Conservation (phyloP, 2,329 filamentous ascomycete species). For the Xylariaceae sp. region DNA sequence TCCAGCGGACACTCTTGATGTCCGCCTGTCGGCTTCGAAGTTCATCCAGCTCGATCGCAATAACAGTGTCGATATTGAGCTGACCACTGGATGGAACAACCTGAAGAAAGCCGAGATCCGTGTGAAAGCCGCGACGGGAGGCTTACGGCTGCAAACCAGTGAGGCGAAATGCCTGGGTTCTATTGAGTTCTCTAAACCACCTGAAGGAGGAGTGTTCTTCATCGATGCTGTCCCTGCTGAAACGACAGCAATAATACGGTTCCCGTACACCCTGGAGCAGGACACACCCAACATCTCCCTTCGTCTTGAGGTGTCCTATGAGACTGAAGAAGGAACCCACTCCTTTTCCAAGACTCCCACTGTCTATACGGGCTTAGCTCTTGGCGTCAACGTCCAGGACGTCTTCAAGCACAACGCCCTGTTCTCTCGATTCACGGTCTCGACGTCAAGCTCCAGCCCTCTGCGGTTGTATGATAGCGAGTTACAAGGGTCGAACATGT, state of each 20-base stretch:
- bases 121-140: constrained; percentile 60
- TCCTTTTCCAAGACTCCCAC: constrained; percentile 57
- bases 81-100: constrained; percentile 71
- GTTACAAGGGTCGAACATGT: constrained; percentile 65
- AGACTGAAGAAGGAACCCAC: constrained; percentile 61
- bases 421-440: constrained; percentile 87
- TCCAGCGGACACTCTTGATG: constrained; percentile 60
- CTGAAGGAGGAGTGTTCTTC: constrained; percentile 49
- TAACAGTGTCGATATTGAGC: constrained; percentile 68
- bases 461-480: constrained; percentile 67
- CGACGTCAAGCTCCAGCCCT: constrained; percentile 70
- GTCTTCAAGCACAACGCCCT: constrained; percentile 79
- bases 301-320: constrained; percentile 70
- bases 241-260: constrained; percentile 51
- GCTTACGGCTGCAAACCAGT: constrained; percentile 56
- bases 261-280: constrained; percentile 81
- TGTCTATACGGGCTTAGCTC: constrained; percentile 68
- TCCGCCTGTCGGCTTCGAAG: constrained; percentile 60
- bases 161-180: constrained; percentile 49
- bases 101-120: constrained; percentile 55
- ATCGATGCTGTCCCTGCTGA: constrained; percentile 44
- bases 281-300: constrained; percentile 65
- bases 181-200: constrained; percentile 42
- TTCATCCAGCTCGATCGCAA: constrained; percentile 74
- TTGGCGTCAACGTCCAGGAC: constrained; percentile 96